phyloP scores from a whole-genome alignment of 257 asterid genomes.

The Capsicum baccatum region DNA sequence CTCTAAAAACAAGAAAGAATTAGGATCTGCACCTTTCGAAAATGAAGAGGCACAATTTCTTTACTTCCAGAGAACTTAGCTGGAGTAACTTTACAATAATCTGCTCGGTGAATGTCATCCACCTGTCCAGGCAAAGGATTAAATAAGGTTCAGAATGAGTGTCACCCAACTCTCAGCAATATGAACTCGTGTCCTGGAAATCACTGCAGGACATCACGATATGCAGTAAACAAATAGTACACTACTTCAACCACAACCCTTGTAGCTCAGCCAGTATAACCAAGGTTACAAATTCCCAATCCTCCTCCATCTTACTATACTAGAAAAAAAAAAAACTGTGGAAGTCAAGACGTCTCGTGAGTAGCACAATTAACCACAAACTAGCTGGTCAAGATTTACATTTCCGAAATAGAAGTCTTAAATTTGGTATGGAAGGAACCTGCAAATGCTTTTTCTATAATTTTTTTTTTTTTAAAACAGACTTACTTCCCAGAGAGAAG shows the following conservation, averaged over 20 bases:
- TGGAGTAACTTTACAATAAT: conserved; percentile 94
- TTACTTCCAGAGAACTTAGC: conserved; percentile 94
- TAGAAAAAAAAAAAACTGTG: neutral
- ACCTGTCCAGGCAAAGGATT: conserved; percentile 55
- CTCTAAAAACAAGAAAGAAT: conserved; percentile 8
- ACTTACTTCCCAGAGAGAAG: neutral
- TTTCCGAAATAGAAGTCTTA: neutral
- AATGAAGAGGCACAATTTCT: conserved; percentile 87
- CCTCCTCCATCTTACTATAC: neutral
- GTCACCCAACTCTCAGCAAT: conserved; percentile 24
- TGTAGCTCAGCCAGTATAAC: neutral
- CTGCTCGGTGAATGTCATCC: conserved; percentile 71
- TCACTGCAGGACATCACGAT: too few relatives aligned
- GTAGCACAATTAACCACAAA: conserved; percentile 3
- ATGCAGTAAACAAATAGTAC: neutral
- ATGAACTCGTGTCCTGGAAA: neutral
- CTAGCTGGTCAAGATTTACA: conserved; percentile 6
- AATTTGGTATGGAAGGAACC: conserved; percentile 1
- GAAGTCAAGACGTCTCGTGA: neutral
- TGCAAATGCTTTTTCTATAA: neutral
- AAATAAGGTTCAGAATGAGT: conserved; percentile 20
- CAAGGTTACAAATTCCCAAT: neutral
- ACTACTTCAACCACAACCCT: conserved; percentile 8
- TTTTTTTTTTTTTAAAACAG: too few relatives aligned
- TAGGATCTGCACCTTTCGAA: conserved; percentile 65